phyloP scores from a whole-genome alignment of 495 filamentous ascomycete species.

The Penicillium simplicissimum region DNA sequence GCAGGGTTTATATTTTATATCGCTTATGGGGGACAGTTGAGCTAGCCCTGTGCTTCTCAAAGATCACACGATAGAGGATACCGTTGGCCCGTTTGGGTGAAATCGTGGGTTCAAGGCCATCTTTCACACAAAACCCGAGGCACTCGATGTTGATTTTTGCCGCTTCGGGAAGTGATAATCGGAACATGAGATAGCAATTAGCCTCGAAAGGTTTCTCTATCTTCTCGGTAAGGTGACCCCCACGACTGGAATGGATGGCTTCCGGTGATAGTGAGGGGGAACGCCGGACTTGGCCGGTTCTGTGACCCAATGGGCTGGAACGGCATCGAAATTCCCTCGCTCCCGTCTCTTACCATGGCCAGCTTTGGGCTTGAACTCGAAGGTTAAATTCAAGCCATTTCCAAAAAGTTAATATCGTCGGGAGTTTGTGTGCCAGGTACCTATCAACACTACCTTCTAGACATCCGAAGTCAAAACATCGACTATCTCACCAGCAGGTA shows the following conservation, averaged over 20 bases:
- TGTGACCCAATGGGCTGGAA: too few relatives aligned
- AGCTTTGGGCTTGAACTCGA: too few relatives aligned
- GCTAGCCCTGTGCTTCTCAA: background rate
- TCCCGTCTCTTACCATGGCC: too few relatives aligned
- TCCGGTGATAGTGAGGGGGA: background rate
- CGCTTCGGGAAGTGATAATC: background rate
- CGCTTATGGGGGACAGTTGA: background rate
- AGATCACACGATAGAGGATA: background rate
- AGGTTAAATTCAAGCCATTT: too few relatives aligned
- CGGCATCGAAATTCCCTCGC: too few relatives aligned
- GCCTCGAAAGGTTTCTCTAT: background rate
- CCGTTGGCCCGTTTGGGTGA: background rate
- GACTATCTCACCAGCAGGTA: too few relatives aligned
- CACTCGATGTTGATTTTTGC: background rate
- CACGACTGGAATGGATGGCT: background rate
- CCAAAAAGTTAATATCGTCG: too few relatives aligned
- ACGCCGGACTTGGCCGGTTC: background rate
- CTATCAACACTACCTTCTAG: too few relatives aligned
- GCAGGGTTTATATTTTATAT: background rate
- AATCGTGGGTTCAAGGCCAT: background rate
- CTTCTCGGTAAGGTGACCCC: background rate
- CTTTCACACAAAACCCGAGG: too few relatives aligned
- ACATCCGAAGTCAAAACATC: too few relatives aligned
- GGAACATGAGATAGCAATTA: background rate
- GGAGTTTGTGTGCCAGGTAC: too few relatives aligned